Evolutionary conservation across 106 monocot genomes (phyloP), one percentile per base, ranked within the genome.

Genomic region (Chionographis japonica): DNA sequence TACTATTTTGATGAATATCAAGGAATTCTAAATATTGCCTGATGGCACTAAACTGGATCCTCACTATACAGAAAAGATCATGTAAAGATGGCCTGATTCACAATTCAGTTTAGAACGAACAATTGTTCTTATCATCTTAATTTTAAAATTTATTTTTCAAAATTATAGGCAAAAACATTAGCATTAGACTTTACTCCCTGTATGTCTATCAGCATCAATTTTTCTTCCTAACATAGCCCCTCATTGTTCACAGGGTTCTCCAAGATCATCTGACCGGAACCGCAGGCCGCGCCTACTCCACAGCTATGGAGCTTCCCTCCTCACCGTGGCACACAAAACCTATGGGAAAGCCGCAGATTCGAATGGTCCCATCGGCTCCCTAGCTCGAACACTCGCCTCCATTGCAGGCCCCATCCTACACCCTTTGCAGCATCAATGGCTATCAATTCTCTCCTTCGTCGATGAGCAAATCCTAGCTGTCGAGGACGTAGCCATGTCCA

Each of bases 231-330:
- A 46, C 46, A 10, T 10, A 46, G 46, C 46, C 5, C 46, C 27
- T 27, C 27, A 27, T 15, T 16, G 12, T 58, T 18, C 27, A 62
- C 62, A 79, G 78, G 58, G 51, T 58, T 63, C 56, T 52, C 1
- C 54, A 36, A 55, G 8, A 41, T 12, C 55, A 62, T 52, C 41
- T 2, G 7, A 50, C 17, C 37, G 37, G 15, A 56, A 62, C 18
- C 37, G 16, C 10, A 61, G 81, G 67, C 81, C 76, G 5, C 72
- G 62, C 19, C 61, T 81, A 0, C 81, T 81, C 9, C 53, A 63
- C 57, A 68, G 61, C 43, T 68, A 19, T 40, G 81, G 37, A 52
- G 14, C 72, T 40, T 76, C 76, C 27, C 8, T 75, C 56, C 13
- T 76, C 11, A 37, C 72, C 53, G 50, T 75, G 10, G 67, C 68